Conservation (phyloP, 1,284 basidiomycete genomes). For the Moesziomyces aphidis region DNA sequence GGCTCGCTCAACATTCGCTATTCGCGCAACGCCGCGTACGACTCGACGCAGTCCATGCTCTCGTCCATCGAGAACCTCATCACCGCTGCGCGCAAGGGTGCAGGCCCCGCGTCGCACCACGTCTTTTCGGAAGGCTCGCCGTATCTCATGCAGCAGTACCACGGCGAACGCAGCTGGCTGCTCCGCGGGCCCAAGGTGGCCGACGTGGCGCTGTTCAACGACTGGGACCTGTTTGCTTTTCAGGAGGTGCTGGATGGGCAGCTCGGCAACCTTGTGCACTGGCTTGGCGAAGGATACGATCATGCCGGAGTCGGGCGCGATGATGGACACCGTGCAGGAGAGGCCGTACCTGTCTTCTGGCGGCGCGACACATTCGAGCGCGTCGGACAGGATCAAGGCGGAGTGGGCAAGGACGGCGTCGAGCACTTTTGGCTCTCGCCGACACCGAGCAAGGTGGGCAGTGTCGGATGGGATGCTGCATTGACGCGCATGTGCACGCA, state of each 20-base stretch:
- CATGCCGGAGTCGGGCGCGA: slow-evolving; percentile 48
- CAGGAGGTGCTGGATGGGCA: slow-evolving; percentile 56
- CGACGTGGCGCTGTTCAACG: slow-evolving; percentile 43
- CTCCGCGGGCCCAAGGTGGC: slow-evolving; percentile 37
- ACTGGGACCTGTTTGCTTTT: slow-evolving; percentile 52
- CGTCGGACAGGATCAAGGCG: slow-evolving; percentile 29
- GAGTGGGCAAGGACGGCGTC: slow-evolving; percentile 42
- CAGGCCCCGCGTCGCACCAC: neutral
- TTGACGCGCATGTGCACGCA: slow-evolving; percentile 59
- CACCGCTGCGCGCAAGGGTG: slow-evolving; percentile 6
- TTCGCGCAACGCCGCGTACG: slow-evolving; percentile 30
- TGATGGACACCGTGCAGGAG: slow-evolving; percentile 40
- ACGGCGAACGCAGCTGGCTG: slow-evolving; percentile 45
- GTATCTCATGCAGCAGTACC: slow-evolving; percentile 29
- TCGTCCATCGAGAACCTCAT: slow-evolving; percentile 10
- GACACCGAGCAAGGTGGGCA: slow-evolving; percentile 34
- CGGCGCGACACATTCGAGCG: slow-evolving; percentile 31
- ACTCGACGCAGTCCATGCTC: slow-evolving; percentile 15
- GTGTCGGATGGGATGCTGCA: slow-evolving; percentile 57
- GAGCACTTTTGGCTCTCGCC: slow-evolving; percentile 56
- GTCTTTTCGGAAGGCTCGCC: slow-evolving; percentile 8
- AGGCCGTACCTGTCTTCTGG: slow-evolving; percentile 57
- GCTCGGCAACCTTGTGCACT: slow-evolving; percentile 14
- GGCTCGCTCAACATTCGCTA: slow-evolving; percentile 50
- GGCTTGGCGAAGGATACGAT: slow-evolving; percentile 43